Evolutionary conservation across 345 rosid species (phyloP).

Genomic region (Barbarea vulgaris): DNA sequence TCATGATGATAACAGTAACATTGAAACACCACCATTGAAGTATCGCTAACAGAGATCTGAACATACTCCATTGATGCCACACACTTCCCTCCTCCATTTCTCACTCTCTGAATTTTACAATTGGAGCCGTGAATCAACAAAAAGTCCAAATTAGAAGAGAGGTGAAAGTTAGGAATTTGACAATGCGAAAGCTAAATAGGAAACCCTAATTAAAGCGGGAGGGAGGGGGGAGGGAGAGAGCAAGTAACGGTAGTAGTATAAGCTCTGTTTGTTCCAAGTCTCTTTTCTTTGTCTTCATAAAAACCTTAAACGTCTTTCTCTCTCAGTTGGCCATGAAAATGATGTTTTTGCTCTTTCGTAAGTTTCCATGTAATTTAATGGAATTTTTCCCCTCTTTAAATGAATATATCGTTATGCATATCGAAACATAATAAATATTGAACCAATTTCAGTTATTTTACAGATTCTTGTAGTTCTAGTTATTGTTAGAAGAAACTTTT

Average conservation of each 20-base stretch:
- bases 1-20: constrained; percentile 94
- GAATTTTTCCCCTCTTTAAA: not conserved
- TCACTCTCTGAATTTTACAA: not conserved
- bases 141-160: not conserved
- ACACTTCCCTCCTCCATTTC: constrained; percentile 76
- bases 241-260: constrained; percentile 12
- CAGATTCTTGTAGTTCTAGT: no score
- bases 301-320: not conserved
- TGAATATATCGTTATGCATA: not conserved
- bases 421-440: not conserved
- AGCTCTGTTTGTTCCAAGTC: not conserved
- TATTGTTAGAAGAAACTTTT: no score
- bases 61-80: constrained; percentile 33
- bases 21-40: constrained; percentile 95
- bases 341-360: not conserved
- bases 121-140: not conserved
- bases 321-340: not conserved
- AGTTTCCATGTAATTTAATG: not conserved
- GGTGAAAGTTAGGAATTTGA: not conserved
- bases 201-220: constrained; percentile 5
- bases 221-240: not conserved
- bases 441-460: not conserved
- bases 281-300: not conserved
- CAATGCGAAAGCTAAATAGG: not conserved
- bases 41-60: constrained; percentile 93